Conservation (phyloP, 164 flowering plant genomes). For the Magnolia officinalis region DNA sequence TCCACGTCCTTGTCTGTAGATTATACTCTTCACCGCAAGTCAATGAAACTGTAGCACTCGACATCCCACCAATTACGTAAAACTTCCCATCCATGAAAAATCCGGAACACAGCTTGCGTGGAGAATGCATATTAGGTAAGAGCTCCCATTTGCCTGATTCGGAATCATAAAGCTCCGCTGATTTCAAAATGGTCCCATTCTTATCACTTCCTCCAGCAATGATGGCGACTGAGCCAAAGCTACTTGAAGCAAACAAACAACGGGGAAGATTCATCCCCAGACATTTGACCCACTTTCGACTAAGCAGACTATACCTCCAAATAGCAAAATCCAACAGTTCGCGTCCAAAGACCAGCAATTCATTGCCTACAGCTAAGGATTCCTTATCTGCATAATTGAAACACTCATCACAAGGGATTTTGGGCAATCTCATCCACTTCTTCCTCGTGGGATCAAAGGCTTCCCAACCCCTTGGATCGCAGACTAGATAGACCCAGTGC, state of each 20-base stretch:
- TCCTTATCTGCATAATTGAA: conserved; percentile 33
- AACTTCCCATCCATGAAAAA: conserved; percentile 44
- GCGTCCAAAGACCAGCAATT: conserved; percentile 39
- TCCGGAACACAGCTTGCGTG: conserved; percentile 36
- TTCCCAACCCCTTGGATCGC: conserved; percentile 23
- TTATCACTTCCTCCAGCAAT: conserved; percentile 38
- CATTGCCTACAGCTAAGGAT: conserved; percentile 38
- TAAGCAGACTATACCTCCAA: conserved; percentile 29
- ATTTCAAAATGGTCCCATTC: conserved; percentile 22
- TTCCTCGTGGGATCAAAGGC: conserved; percentile 25
- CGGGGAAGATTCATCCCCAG: conserved; percentile 26
- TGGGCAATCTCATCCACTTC: conserved; percentile 31
- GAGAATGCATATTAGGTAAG: conserved; percentile 32
- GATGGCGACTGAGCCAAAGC: conserved; percentile 33
- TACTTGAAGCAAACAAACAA: conserved; percentile 36
- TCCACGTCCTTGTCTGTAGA: conserved; percentile 33
- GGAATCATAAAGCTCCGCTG: conserved; percentile 38
- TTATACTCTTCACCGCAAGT: conserved; percentile 41
- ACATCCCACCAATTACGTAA: conserved; percentile 33
- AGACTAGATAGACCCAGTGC: conserved; percentile 30
- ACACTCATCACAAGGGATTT: conserved; percentile 28
- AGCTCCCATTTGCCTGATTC: conserved; percentile 25
- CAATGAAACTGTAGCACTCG: conserved; percentile 13
- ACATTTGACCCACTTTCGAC: conserved; percentile 26
- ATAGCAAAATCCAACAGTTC: conserved; percentile 25